A percentile compares a stretch with the other conserved stretches of the same genome.
Conservation (phyloP, 768 basidiomycete species). For the Roridomyces roridus region DNA sequence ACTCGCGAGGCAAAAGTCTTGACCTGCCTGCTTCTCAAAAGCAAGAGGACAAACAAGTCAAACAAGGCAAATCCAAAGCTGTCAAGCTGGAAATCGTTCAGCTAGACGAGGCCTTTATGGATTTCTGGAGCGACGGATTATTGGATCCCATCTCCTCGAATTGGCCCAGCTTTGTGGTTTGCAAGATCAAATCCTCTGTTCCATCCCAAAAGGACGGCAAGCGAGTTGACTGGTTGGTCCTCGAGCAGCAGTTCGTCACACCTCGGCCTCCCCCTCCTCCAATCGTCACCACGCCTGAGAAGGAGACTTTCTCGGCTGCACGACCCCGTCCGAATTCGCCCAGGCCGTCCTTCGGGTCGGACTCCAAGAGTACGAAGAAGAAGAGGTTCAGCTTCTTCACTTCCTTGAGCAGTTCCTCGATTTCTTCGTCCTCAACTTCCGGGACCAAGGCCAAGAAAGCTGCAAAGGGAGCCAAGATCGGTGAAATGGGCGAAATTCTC, state of each 20-base stretch:
- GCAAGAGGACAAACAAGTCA: conserved; percentile 25
- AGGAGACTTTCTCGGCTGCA: conserved; percentile 24
- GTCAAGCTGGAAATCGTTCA: conserved; percentile 55
- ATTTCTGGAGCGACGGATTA: conserved; percentile 81
- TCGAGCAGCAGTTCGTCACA: conserved; percentile 64
- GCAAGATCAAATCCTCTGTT: conserved; percentile 61
- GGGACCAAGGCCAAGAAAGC: conserved; percentile 40
- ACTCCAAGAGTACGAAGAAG: conserved; percentile 55
- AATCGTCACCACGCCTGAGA: conserved; percentile 15
- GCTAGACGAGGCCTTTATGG: conserved; percentile 82
- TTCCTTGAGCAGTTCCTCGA: conserved; percentile 38
- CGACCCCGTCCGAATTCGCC: conserved; percentile 44
- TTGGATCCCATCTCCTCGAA: conserved; percentile 67
- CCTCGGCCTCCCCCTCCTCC: conserved; percentile 40
- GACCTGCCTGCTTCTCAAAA: conserved; percentile 28
- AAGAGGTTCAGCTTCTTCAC: conserved; percentile 73
- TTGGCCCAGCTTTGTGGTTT: conserved; percentile 77
- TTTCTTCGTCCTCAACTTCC: conserved; percentile 34
- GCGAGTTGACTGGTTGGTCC: conserved; percentile 65
- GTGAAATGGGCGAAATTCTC: conserved; percentile 76
- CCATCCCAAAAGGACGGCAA: conserved; percentile 39
- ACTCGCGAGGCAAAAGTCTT: conserved; percentile 32
- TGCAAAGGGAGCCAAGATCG: conserved; percentile 47
- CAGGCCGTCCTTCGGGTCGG: conserved; percentile 52
- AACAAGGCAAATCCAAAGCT: conserved; percentile 42